Conservation (phyloP, 2,329 filamentous ascomycete species). For the Chaetomium globosum region DNA sequence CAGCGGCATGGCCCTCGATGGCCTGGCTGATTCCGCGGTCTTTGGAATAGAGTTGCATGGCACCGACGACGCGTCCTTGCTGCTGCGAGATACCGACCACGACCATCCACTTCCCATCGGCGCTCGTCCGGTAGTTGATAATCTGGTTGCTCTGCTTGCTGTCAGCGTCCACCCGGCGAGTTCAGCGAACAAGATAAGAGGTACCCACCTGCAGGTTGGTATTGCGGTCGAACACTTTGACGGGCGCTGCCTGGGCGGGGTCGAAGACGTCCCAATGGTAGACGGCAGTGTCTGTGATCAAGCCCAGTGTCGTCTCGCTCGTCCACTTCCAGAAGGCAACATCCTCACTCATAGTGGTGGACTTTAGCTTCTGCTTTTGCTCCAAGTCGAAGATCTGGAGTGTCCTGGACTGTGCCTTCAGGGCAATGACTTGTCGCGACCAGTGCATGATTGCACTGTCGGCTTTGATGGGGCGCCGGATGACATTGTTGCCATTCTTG, state of each 20-base stretch:
- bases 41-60: slow-evolving; percentile 96
- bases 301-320: slow-evolving; percentile 80
- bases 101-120: slow-evolving; percentile 97
- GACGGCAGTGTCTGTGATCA: slow-evolving; percentile 87
- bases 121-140: slow-evolving; percentile 97
- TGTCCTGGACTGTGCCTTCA: slow-evolving; percentile 91
- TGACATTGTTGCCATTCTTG: slow-evolving; percentile 96
- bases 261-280: slow-evolving; percentile 99
- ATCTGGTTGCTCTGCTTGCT: slow-evolving; percentile 84
- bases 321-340: slow-evolving; percentile 99
- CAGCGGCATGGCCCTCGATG: slow-evolving; percentile 95
- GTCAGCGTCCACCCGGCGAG: slow-evolving; percentile 24
- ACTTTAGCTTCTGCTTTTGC: slow-evolving; percentile 94
- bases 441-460: slow-evolving; percentile 99
- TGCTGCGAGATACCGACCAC: slow-evolving; percentile 94
- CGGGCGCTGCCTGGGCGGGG: slow-evolving; percentile 72
- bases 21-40: slow-evolving; percentile 96
- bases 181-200: background rate
- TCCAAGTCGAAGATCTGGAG: slow-evolving; percentile 97
- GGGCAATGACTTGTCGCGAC: slow-evolving; percentile 91
- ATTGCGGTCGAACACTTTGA: slow-evolving; percentile 94
- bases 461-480: slow-evolving; percentile 92
- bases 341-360: slow-evolving; percentile 93
- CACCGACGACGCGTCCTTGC: slow-evolving; percentile 88
- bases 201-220: slow-evolving; percentile 76